Base-by-base conservation (phyloP, 768 basidiomycete genomes). In the Myochromella boudieri region DNA sequence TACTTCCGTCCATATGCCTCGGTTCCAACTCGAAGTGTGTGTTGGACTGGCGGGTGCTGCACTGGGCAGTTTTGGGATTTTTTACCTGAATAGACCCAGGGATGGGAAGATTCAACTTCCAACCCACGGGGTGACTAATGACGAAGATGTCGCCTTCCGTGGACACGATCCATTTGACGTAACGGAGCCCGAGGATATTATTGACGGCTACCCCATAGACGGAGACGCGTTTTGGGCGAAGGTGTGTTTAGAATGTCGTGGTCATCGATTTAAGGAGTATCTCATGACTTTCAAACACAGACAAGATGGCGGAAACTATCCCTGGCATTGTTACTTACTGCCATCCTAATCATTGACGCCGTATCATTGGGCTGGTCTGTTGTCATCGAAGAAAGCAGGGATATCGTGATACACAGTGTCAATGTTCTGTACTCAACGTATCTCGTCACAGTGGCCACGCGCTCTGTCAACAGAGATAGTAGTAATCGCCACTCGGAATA, bases 171-270 rank as follows among this genome's bases (percentile, higher is more conserved):
- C 84, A 9, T 88, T 87, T 58, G 78, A 82, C 59, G 82, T 92
- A n/a, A 77, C 81, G 15, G 80, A 60, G n/a, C 78, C 82, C 7
- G 84, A 85, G 60, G 90, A 92, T 54, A 53, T 78, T 27, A 49
- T 82, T 10, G 83, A 88, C 51, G 87, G 87, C 3, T 76, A 76
- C 42, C 83, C 87, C 6, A 69, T 88, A 31, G 65, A 86, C 18
- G 83, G 77, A 42, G 70, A 69, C 3, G 64, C 47, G 3, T 90
- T 90, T 62, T 84, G 82, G 83, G 54, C 57, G n/a, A 66, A 69
- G 63, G 83, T 78, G 54, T 36, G 75, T 65, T 21, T 3, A 8
- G 12, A 6, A 18, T 28, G 15, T 20, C 28, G 26, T 46, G 40
- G 21, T 41, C 31, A 7, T 15, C 42, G 37, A 36, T 11, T 31